phyloP scores from a whole-genome alignment of 225 moss, liverwort and hornwort genomes.

The Polytrichum formosum region DNA sequence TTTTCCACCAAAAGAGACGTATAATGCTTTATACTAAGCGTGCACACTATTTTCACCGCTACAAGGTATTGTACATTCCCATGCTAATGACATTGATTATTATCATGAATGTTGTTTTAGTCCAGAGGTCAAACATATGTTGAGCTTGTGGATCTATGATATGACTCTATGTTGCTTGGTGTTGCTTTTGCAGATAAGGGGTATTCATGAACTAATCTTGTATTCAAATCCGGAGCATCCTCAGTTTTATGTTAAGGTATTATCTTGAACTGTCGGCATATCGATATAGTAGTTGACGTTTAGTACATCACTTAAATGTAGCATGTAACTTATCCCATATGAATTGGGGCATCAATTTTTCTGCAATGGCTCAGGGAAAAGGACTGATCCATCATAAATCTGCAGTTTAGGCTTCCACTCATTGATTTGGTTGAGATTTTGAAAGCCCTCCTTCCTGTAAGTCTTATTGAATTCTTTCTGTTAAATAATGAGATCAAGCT shows the following conservation, averaged over 20 bases:
- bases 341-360: neutral
- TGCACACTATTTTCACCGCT: slow-evolving; percentile 90
- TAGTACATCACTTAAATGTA: neutral
- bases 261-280: neutral
- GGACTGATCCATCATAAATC: neutral
- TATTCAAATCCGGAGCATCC: slow-evolving; percentile 86
- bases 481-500: too few relatives aligned
- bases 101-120: too few relatives aligned
- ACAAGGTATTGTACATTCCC: slow-evolving; percentile 48
- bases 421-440: neutral
- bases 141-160: neutral
- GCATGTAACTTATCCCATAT: neutral
- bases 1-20: slow-evolving; percentile 79
- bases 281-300: neutral
- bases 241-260: slow-evolving; percentile 81
- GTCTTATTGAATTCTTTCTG: slow-evolving; percentile 2
- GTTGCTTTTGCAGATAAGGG: slow-evolving; percentile 59
- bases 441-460: slow-evolving; percentile 21
- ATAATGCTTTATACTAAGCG: slow-evolving; percentile 90
- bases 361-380: neutral
- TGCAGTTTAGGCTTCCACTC: neutral
- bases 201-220: slow-evolving; percentile 78
- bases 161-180: neutral
- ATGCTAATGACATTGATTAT: neutral
- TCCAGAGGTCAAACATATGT: too few relatives aligned